A percentile compares a stretch with the other conserved stretches of the same genome.
phyloP scores from a whole-genome alignment of 768 basidiomycete species.

The Punctularia strigosozonata region DNA sequence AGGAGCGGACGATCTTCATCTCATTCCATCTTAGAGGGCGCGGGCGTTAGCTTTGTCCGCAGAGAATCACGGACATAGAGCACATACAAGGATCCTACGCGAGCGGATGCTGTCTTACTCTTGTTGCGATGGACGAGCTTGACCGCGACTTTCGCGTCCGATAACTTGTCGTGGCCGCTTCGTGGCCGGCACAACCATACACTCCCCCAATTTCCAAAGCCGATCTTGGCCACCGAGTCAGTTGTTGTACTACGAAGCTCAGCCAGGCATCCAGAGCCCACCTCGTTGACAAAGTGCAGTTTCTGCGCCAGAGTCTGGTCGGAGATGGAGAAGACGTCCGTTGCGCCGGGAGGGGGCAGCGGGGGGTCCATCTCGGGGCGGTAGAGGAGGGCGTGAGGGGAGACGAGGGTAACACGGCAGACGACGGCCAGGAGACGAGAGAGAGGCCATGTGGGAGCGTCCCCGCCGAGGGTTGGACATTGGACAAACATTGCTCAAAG shows the following conservation, averaged over 20 bases:
- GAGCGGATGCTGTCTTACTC: constrained; percentile 75
- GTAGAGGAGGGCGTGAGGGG: constrained; percentile 7
- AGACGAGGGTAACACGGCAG: constrained; percentile 6
- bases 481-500: no score
- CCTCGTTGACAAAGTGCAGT: constrained; percentile 69
- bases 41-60: constrained; percentile 1
- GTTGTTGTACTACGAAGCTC: constrained; percentile 1
- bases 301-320: constrained; percentile 62
- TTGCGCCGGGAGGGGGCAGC: constrained; percentile 21
- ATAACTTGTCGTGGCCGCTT: constrained; percentile 28
- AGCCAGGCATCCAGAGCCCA: constrained; percentile 14
- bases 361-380: constrained; percentile 15
- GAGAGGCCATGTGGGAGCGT: no score
- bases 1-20: constrained; percentile 86
- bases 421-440: no score
- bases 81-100: constrained; percentile 77
- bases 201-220: constrained; percentile 88
- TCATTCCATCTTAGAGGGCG: constrained; percentile 74
- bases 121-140: constrained; percentile 86
- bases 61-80: constrained; percentile 1
- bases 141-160: constrained; percentile 59
- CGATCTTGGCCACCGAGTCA: constrained; percentile 42
- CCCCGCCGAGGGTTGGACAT: no score
- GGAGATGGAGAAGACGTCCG: constrained; percentile 64
- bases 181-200: constrained; percentile 74